phyloP scores from a whole-genome alignment of 2,329 filamentous ascomycete genomes.

The Paecilomyces formosus region DNA sequence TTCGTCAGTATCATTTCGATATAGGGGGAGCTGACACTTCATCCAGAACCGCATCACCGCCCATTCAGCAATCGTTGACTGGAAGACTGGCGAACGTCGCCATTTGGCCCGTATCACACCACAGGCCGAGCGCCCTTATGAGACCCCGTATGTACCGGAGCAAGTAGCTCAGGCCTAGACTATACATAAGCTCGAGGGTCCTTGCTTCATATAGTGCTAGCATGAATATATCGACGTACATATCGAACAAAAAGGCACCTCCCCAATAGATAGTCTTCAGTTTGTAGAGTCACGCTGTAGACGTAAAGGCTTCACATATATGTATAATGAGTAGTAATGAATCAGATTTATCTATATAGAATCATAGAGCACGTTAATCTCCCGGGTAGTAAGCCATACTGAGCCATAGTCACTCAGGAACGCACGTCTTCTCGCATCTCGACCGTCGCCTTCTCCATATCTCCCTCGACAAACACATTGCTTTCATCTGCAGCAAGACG shows the following conservation, averaged over 20 bases:
- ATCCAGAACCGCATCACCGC: conserved; percentile 26
- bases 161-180: background rate
- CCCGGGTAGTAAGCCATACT: background rate
- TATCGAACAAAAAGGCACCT: too few species aligned
- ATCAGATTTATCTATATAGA: too few species aligned
- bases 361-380: too few species aligned
- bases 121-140: conserved; percentile 14
- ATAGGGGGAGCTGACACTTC: conserved; percentile 28
- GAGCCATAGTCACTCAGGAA: background rate
- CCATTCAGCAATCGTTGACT: conserved; percentile 29
- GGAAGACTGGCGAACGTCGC: conserved; percentile 17
- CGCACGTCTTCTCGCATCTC: background rate
- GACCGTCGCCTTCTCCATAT: background rate
- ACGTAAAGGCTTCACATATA: too few species aligned
- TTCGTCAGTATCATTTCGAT: conserved; percentile 12
- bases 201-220: too few species aligned
- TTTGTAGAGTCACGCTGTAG: too few species aligned
- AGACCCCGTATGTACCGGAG: background rate
- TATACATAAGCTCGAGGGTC: background rate
- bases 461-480: background rate
- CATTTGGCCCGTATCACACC: conserved; percentile 22
- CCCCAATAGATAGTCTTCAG: too few species aligned
- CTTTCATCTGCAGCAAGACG: background rate
- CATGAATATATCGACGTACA: too few species aligned
- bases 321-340: too few species aligned